Evolutionary conservation across 768 basidiomycete species (phyloP).

Genomic region (Lactarius quietus): DNA sequence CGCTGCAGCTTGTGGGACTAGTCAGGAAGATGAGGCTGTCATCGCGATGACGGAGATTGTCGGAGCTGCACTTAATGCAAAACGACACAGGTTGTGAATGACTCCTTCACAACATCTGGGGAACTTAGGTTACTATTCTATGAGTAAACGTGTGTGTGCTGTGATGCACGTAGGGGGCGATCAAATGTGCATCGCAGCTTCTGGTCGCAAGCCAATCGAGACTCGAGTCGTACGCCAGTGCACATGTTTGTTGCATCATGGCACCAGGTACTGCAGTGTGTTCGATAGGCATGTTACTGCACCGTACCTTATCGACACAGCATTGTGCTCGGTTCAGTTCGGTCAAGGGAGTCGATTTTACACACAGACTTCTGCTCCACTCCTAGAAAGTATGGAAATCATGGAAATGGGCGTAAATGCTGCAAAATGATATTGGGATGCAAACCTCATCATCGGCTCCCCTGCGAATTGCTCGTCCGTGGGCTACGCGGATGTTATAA

Average conservation of each 20-base stretch:
- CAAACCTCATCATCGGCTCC: neutral
- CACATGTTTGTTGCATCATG: neutral
- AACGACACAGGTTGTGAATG: neutral
- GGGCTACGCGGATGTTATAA: neutral
- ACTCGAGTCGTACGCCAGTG: too few species aligned
- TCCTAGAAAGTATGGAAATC: too few species aligned
- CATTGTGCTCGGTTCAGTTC: neutral
- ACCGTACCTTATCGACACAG: too few species aligned
- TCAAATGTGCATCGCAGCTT: neutral
- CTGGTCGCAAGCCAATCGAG: too few species aligned
- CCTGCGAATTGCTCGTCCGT: neutral
- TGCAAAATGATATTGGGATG: neutral
- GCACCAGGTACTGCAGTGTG: too few species aligned
- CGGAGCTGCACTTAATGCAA: slow-evolving; percentile 36
- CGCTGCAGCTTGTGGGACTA: slow-evolving; percentile 47
- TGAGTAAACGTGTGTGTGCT: neutral
- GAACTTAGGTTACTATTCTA: neutral
- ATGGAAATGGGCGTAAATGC: neutral
- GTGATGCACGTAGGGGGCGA: neutral
- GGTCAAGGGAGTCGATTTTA: neutral
- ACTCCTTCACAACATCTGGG: neutral
- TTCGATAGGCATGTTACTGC: too few species aligned
- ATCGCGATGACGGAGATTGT: slow-evolving; percentile 47
- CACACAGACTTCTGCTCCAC: too few species aligned
- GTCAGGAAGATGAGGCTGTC: slow-evolving; percentile 51